Percentiles rank a stretch among this genome's conserved stretches.
phyloP scores from a whole-genome alignment of 106 monocot species.

The Allium cepa region DNA sequence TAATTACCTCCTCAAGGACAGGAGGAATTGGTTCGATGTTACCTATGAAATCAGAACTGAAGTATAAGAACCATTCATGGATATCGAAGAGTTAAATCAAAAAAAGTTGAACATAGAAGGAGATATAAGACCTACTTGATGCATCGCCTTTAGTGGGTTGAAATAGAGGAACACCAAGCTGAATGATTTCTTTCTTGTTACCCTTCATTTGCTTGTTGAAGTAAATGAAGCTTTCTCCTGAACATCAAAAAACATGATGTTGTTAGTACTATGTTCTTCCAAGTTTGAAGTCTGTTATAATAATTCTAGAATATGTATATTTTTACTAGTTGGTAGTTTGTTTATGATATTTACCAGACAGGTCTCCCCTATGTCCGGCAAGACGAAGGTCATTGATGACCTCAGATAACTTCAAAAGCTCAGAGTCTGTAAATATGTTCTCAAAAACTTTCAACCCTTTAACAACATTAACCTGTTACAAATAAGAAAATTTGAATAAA shows the following conservation, averaged over 20 bases:
- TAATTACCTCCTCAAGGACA: slow-evolving; percentile 60
- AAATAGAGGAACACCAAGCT: slow-evolving; percentile 90
- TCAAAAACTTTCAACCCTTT: slow-evolving; percentile 94
- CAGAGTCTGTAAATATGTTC: slow-evolving; percentile 70
- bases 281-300: too few relatives aligned
- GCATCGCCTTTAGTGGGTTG: slow-evolving; percentile 67
- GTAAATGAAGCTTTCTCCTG: slow-evolving; percentile 90
- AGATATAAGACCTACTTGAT: slow-evolving; percentile 28
- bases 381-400: slow-evolving; percentile 77
- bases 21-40: slow-evolving; percentile 68
- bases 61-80: not conserved
- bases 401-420: slow-evolving; percentile 58
- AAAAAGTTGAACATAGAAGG: not conserved
- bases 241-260: not conserved
- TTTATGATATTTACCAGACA: slow-evolving; percentile 37
- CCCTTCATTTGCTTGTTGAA: slow-evolving; percentile 97
- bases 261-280: too few relatives aligned
- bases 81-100: not conserved
- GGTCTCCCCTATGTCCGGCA: slow-evolving; percentile 72
- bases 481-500: not conserved
- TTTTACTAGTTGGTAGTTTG: too few relatives aligned
- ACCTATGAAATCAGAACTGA: slow-evolving; percentile 20
- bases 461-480: slow-evolving; percentile 79
- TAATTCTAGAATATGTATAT: too few relatives aligned
- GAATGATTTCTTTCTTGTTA: slow-evolving; percentile 93